A percentile compares a stretch with the other conserved stretches of the same genome.
Evolutionary conservation across 768 basidiomycete genomes (phyloP).

Genomic region (Coprinopsis marcescibilis): DNA sequence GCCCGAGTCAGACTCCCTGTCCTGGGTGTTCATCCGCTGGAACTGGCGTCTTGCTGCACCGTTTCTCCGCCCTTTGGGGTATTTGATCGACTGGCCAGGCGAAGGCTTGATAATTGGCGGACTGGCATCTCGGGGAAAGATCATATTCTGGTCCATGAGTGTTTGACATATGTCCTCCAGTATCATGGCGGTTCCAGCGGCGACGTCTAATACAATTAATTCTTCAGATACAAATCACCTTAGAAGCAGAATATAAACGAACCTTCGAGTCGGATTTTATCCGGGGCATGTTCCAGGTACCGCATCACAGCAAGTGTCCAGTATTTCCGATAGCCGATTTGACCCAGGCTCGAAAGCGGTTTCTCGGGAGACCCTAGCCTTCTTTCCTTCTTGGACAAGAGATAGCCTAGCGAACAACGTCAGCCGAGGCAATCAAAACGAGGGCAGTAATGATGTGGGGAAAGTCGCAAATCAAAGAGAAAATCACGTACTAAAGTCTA

Average conservation of each 20-base stretch:
- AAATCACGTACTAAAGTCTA: slow-evolving; percentile 86
- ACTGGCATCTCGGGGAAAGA: slow-evolving; percentile 46
- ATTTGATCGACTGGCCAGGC: slow-evolving; percentile 76
- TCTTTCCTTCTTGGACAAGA: slow-evolving; percentile 92
- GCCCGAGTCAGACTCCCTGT: slow-evolving; percentile 33
- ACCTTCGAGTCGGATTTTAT: slow-evolving; percentile 72
- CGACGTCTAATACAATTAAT: slow-evolving; percentile 56
- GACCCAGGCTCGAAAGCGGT: slow-evolving; percentile 88
- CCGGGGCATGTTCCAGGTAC: slow-evolving; percentile 57
- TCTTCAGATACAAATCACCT: not conserved
- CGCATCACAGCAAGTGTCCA: slow-evolving; percentile 89
- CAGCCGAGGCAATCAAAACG: no score
- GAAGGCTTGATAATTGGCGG: slow-evolving; percentile 54
- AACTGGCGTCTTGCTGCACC: slow-evolving; percentile 61
- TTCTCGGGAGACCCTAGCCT: slow-evolving; percentile 92
- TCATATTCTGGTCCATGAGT: slow-evolving; percentile 70
- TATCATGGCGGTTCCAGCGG: slow-evolving; percentile 83
- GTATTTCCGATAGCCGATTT: slow-evolving; percentile 91
- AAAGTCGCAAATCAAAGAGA: not conserved
- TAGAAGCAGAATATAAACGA: slow-evolving; percentile 16
- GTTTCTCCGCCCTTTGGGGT: slow-evolving; percentile 60
- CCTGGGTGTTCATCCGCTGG: slow-evolving; percentile 49
- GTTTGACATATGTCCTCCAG: slow-evolving; percentile 79
- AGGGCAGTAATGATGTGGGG: not conserved
- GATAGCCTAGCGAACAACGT: slow-evolving; percentile 65